phyloP scores from a whole-genome alignment of 129 eudicot genomes.

The Ambrosia trifida region DNA sequence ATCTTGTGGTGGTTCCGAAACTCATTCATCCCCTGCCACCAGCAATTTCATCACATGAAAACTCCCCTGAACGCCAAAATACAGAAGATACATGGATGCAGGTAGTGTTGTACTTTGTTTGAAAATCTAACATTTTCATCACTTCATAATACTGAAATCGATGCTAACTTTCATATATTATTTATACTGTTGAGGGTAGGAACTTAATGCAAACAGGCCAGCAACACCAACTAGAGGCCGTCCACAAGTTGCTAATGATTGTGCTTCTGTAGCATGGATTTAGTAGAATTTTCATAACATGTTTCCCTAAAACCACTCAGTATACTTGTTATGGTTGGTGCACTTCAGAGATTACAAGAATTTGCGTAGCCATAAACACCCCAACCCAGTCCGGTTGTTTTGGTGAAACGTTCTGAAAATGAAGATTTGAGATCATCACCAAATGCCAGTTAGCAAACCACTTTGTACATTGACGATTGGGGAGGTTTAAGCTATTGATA shows the following conservation, averaged over 20 bases:
- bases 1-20: constrained; percentile 96
- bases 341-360: constrained; percentile 12
- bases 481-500: constrained; percentile 37
- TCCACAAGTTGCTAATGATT: constrained; percentile 89
- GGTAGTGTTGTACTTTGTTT: constrained; percentile 36
- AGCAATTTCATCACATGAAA: constrained; percentile 81
- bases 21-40: constrained; percentile 98
- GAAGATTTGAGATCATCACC: constrained; percentile 25
- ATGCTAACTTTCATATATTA: constrained; percentile 4
- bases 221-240: constrained; percentile 99
- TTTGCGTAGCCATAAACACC: neutral
- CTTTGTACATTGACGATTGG: constrained; percentile 48
- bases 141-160: neutral
- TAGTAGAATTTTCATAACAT: constrained; percentile 23
- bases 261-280: constrained; percentile 92
- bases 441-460: constrained; percentile 17
- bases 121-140: neutral
- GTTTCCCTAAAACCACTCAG: neutral
- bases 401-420: constrained; percentile 21
- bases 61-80: constrained; percentile 83
- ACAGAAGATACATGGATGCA: constrained; percentile 99
- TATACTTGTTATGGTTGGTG: constrained; percentile 14
- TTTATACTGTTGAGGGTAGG: constrained; percentile 37
- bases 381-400: constrained; percentile 13
- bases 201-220: constrained; percentile 95